Base-by-base conservation (phyloP, 2,329 filamentous ascomycete species). In the Cadophora sp. region DNA sequence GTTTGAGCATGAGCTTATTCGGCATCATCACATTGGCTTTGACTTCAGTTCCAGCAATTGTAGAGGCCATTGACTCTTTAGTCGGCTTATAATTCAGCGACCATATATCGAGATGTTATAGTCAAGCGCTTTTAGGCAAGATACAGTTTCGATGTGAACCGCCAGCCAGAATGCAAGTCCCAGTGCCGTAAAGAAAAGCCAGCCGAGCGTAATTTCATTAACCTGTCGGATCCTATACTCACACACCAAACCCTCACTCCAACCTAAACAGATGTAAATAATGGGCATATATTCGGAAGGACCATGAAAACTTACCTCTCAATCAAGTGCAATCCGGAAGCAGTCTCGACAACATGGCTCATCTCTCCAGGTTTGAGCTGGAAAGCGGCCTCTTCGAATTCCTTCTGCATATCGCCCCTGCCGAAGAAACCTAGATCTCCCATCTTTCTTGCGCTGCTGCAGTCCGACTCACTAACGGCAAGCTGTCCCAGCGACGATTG, bases 361-460 rank as follows among this genome's bases (percentile, higher is more conserved):
- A 98, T 89, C 81, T 97, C 88, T 40, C 94, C 94, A 1, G 91
- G 90, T 80, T 94, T 87, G 65, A 99, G 85, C n/a, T 87, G 90
- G 82, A 99, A 99, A 1, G 96, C 92, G 4, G 94, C 94, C 66
- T 97, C 93, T 82, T 99, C 96, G 77, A 99, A 99, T 81, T 97
- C 95, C 83, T 94, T 95, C 80, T 99, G 96, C 96, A 99, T 99
- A 77, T 98, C 95, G 31, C 94, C 93, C 76, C 87, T 90, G 66
- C 93, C 94, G 80, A 99, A 99, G 81, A 94, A 97, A 24, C 96
- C 96, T 83, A 99, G 83, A 79, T 99, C 96, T 67, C 96, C 96
- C 73, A 90, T 89, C 86, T 98, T 99, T 75, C 94, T 89, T 34
- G 96, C 94, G 75, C 94, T 97, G 80, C 92, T 97, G 83, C 95